Base-by-base conservation (phyloP, 495 filamentous ascomycete species). In the Cercophora newfieldiana region DNA sequence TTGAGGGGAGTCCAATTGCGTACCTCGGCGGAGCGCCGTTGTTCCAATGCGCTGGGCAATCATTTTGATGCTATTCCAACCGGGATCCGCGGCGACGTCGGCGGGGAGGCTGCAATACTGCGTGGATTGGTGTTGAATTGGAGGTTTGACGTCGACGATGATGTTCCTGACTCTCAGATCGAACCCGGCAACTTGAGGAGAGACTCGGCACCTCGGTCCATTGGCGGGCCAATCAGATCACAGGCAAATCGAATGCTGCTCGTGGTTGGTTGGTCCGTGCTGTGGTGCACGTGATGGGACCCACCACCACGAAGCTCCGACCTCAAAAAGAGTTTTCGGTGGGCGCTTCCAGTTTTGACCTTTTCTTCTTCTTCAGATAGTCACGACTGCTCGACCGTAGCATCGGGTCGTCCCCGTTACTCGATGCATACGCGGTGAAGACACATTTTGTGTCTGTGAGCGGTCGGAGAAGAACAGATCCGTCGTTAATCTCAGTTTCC, bases 401-500 rank as follows among this genome's bases (percentile, higher is more conserved):
- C 78, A 71, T 72, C 67, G 74, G 65, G 66, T 69, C 69, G 65
- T 72, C 66, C 66, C 67, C 65, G 72, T 73, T 28, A 59, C 71
- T 72, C 64, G 74, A 72, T 75, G 77, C 73, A 69, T 62, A 73
- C 70, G 72, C 73, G 72, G 76, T 65, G 54, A 48, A 31, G 61
- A 63, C 71, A 69, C 68, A 75, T 82, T 77, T 67, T 79, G 78
- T 75, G 68, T 73, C 71, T 67, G 67, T 64, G 77, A 73, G 68
- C 72, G 75, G 73, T 74, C 73, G 71, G 72, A 81, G 81, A 83
- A 73, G 51, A 79, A 78, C 71, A 61, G 82, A 83, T 86, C 83
- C 81, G 78, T 86, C 83, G 82, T 86, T 86, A 86, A 86, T 86
- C 83, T 80, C 83, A 65, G 78, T 73, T 75, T 75, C 75, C 80